Conservation (phyloP, 2,329 filamentous ascomycete genomes). For the Monilinia fructigena region DNA sequence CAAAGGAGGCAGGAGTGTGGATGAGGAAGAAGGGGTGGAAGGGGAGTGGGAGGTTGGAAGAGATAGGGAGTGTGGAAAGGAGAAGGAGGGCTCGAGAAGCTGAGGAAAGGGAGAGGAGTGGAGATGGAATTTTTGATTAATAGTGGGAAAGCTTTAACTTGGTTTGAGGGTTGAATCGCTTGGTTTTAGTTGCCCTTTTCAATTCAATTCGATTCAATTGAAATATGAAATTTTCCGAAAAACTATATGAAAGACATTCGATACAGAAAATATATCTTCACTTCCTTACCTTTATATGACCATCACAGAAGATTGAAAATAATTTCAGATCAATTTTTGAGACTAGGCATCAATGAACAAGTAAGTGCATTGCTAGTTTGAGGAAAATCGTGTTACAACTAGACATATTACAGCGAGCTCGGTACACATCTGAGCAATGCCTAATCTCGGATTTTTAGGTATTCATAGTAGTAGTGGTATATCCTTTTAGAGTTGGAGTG, state of each 20-base stretch:
- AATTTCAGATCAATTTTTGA: background rate
- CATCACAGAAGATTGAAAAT: too few relatives aligned
- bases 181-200: too few relatives aligned
- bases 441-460: background rate
- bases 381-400: too few relatives aligned
- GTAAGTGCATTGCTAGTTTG: too few relatives aligned
- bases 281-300: too few relatives aligned
- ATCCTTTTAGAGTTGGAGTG: background rate
- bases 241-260: too few relatives aligned
- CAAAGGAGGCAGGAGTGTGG: background rate
- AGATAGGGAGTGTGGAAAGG: background rate
- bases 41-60: background rate
- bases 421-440: background rate
- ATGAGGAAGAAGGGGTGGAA: background rate
- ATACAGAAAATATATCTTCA: too few relatives aligned
- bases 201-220: background rate
- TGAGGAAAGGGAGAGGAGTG: background rate
- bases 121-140: background rate
- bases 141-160: too few relatives aligned
- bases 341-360: background rate
- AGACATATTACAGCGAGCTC: background rate
- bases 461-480: background rate
- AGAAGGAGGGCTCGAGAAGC: background rate
- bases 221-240: too few relatives aligned
- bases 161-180: too few relatives aligned